Evolutionary conservation across 306 rosid genomes (phyloP), one percentile per base, ranked within the genome.

Genomic region (Lagenaria siceraria): DNA sequence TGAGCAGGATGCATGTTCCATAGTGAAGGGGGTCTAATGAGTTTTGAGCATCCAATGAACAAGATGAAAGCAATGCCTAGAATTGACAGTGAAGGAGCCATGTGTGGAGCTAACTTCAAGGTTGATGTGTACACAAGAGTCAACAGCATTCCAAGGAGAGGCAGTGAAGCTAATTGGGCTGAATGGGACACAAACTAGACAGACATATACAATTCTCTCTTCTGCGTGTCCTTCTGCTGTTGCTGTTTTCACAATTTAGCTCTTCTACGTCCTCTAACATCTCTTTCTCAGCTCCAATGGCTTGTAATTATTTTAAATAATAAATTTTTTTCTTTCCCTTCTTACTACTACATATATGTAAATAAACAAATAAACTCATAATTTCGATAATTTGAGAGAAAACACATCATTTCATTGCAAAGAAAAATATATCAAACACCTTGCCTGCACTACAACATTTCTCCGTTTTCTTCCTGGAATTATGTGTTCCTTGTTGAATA

Each of bases 21-120:
- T 29, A 96, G 99, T 72, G 97, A 85, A 78, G 99, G 92, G 74
- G 99, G 99, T 0, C 13, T 96, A 76, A 83, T 96, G 96, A 96
- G 96, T 84, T 96, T 92, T 86, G 98, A 96, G 88, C 99, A 96
- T 86, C 99, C 99, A 79, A 86, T 96, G 99, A 85, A 96, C 81
- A 88, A 85, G 80, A 62, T 96, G 89, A 96, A 90, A 81, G 89
- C 99, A 77, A 92, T 96, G 99, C 99, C 97, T 1, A 88, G 98
- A 79, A 9, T 90, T 31, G 99, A 96, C 27, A 92, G 99, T 80
- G 98, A 96, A 80, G 99, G 99, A 8, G 91, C 75, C 29, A 82
- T 92, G 90, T 96, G 99, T 87, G 99, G 99, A 73, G 98, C 99
- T 56, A 81, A 86, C 77, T 96, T 96, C 85, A 96, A 88, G 75